A percentile compares a stretch with the other conserved stretches of the same genome.
These are phyloP conservation scores for Russula olivacea DNA, from an alignment of 768 basidiomycete species.

Conservation along the genomic window DNA sequence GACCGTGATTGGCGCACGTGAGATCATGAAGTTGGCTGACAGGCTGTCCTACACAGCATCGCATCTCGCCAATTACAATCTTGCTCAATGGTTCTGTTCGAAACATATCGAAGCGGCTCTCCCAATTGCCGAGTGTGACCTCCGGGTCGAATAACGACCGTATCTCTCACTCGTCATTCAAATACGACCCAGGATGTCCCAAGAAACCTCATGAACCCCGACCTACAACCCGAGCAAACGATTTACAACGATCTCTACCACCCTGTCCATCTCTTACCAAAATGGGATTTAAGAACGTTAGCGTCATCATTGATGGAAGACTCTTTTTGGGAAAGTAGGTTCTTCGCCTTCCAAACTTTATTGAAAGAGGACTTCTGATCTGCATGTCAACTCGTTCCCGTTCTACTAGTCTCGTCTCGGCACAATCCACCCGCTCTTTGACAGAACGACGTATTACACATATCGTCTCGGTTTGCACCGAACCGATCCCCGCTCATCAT, in stretches of 20 bases:
- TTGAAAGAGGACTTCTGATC: neutral
- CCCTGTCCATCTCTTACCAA: neutral
- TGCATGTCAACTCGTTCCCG: neutral
- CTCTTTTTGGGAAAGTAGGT: constrained; percentile 76
- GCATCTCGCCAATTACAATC: neutral
- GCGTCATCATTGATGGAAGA: constrained; percentile 56
- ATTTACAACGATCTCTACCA: neutral
- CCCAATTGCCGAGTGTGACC: constrained; percentile 6
- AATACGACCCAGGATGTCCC: constrained; percentile 13
- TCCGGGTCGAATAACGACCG: constrained; percentile 12
- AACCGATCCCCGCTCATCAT: constrained; percentile 59
- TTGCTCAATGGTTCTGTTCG: neutral
- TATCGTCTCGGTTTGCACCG: constrained; percentile 65
- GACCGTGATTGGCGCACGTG: constrained; percentile 10
- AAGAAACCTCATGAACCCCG: neutral
- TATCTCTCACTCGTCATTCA: constrained; percentile 5
- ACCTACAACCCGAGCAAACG: neutral
- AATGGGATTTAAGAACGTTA: constrained; percentile 36
- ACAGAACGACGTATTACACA: constrained; percentile 68
- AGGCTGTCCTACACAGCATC: constrained; percentile 11
- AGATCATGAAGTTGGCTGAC: neutral
- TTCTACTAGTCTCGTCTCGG: constrained; percentile 52
- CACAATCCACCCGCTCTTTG: constrained; percentile 62
- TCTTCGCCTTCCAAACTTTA: constrained; percentile 12
- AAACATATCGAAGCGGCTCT: constrained; percentile 7